phyloP scores from a whole-genome alignment of 805 yeast species.

The Tetrapisispora namnaoensis region DNA sequence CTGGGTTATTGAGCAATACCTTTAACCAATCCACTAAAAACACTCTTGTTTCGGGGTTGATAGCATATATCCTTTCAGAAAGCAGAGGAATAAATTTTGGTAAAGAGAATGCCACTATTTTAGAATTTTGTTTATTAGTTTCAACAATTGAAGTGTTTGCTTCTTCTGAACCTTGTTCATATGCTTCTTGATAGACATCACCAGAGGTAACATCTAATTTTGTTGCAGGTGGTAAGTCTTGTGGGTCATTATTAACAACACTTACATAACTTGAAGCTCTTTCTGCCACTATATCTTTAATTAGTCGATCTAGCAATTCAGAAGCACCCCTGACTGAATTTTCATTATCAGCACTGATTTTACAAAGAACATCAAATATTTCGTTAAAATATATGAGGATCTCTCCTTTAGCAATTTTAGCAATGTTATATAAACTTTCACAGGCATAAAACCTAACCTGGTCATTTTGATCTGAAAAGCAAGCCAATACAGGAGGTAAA shows the following conservation, averaged over 20 bases:
- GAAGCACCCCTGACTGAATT: conserved; percentile 92
- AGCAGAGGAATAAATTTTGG: conserved; percentile 85
- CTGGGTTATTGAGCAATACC: conserved; percentile 87
- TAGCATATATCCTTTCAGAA: conserved; percentile 82
- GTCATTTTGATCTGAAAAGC: conserved; percentile 96
- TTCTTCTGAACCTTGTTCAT: conserved; percentile 32
- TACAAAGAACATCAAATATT: conserved; percentile 85
- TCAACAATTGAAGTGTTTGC: background rate
- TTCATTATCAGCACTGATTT: conserved; percentile 83
- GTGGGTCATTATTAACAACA: conserved; percentile 44
- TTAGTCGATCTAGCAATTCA: conserved; percentile 76
- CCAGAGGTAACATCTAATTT: conserved; percentile 45
- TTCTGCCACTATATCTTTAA: conserved; percentile 91
- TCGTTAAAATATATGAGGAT: conserved; percentile 86
- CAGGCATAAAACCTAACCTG: conserved; percentile 95
- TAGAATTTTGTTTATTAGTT: conserved; percentile 17
- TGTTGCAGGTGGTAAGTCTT: conserved; percentile 34
- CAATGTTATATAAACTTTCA: conserved; percentile 89
- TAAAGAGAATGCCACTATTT: conserved; percentile 56
- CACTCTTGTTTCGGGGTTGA: conserved; percentile 86
- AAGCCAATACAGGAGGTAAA: conserved; percentile 86
- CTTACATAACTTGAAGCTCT: conserved; percentile 84
- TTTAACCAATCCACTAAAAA: conserved; percentile 91
- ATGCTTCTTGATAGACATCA: conserved; percentile 48
- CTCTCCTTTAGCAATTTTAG: conserved; percentile 94